Percentiles rank a stretch among this genome's conserved stretches.
These are phyloP conservation scores for Rhodotorula sp. DNA, from an alignment of 1,284 basidiomycete genomes.

Conservation along the genomic window DNA sequence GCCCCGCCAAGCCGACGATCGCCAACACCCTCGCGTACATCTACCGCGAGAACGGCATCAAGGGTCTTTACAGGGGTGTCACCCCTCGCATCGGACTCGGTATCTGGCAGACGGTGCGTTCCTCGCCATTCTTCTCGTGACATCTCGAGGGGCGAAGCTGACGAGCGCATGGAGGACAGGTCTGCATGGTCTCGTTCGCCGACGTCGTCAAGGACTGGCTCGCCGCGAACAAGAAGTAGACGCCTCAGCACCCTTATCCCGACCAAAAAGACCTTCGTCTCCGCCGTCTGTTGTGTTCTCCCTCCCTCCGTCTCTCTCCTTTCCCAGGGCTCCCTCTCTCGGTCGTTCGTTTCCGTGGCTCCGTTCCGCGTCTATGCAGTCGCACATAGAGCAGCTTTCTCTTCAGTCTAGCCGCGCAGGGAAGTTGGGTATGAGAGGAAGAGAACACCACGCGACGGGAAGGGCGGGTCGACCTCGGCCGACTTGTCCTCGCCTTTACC, in stretches of 20 bases:
- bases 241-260: not conserved
- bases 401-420: not conserved
- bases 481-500: not conserved
- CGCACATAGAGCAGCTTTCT: slow-evolving; percentile 10
- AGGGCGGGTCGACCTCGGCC: not conserved
- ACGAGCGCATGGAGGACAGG: slow-evolving; percentile 35
- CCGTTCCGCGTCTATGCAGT: slow-evolving; percentile 2
- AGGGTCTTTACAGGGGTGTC: slow-evolving; percentile 95
- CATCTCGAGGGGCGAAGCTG: not conserved
- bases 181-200: slow-evolving; percentile 97
- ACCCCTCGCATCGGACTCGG: slow-evolving; percentile 94
- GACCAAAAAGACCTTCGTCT: not conserved
- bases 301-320: not conserved
- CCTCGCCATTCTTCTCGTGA: not conserved
- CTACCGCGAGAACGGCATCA: slow-evolving; percentile 94
- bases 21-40: slow-evolving; percentile 82
- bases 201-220: slow-evolving; percentile 66
- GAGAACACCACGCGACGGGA: not conserved
- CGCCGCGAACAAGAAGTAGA: slow-evolving; percentile 12
- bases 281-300: no score
- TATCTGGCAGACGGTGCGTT: slow-evolving; percentile 77
- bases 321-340: not conserved
- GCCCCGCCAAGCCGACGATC: slow-evolving; percentile 85
- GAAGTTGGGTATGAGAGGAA: not conserved
- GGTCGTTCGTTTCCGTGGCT: not conserved